Conservation (phyloP, 2,329 filamentous ascomycete genomes). For the Cladosporium sp. region DNA sequence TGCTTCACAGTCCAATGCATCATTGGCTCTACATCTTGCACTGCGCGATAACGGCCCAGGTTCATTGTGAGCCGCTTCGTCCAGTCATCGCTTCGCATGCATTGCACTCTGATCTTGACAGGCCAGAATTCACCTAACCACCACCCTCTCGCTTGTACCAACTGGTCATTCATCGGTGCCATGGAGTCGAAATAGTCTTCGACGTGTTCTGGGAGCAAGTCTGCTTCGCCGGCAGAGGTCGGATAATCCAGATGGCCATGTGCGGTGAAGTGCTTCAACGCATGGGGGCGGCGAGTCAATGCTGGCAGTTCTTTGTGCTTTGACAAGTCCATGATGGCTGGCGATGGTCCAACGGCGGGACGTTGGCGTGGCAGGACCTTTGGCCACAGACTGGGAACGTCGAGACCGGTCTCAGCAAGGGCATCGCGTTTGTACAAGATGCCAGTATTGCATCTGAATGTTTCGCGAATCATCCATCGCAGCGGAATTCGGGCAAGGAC, state of each 20-base stretch:
- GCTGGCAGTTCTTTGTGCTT: constrained; percentile 8
- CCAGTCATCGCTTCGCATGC: constrained; percentile 37
- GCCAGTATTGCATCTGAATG: constrained; percentile 49
- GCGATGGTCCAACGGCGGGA: constrained; percentile 40
- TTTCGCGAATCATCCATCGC: constrained; percentile 50
- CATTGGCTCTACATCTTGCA: constrained; percentile 41
- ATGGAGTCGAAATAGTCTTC: constrained; percentile 48
- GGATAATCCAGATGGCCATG: constrained; percentile 15
- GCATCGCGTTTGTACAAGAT: constrained; percentile 44
- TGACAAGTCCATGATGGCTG: constrained; percentile 34
- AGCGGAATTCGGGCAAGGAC: constrained; percentile 48
- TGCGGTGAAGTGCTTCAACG: constrained; percentile 13
- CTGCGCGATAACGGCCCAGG: constrained; percentile 40
- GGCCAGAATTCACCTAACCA: constrained; percentile 49
- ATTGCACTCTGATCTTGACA: constrained; percentile 41
- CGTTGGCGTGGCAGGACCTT: constrained; percentile 35
- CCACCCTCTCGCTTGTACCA: constrained; percentile 42
- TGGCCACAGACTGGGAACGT: constrained; percentile 45
- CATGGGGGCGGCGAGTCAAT: constrained; percentile 6
- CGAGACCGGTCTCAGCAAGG: constrained; percentile 45
- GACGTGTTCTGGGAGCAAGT: constrained; percentile 41
- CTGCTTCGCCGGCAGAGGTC: constrained; percentile 17
- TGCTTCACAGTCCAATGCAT: constrained; percentile 49
- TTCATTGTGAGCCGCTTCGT: constrained; percentile 42
- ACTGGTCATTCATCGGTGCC: constrained; percentile 44